phyloP scores from a whole-genome alignment of 306 rosid species.

The Lablab purpureus region DNA sequence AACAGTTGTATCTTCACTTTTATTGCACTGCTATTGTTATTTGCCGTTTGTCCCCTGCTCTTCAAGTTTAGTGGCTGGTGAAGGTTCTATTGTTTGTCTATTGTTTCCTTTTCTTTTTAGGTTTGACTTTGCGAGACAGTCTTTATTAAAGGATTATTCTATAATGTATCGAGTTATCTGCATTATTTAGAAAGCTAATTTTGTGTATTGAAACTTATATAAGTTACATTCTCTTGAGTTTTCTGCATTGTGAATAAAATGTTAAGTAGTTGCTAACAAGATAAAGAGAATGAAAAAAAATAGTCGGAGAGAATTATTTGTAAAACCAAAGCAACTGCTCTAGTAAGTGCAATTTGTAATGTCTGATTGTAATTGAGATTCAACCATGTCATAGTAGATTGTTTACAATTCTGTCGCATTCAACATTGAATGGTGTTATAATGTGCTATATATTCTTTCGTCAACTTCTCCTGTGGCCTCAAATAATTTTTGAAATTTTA shows the following conservation, averaged over 20 bases:
- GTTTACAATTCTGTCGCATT: background rate
- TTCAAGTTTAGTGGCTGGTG: slow-evolving; percentile 22
- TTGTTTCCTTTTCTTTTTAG: background rate
- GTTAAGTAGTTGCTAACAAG: slow-evolving; percentile 4
- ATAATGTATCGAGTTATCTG: background rate
- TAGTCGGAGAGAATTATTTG: background rate
- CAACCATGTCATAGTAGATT: background rate
- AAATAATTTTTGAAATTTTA: slow-evolving; percentile 34
- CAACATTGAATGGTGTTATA: slow-evolving; percentile 33
- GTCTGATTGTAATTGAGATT: slow-evolving; percentile 1
- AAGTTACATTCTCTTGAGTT: background rate
- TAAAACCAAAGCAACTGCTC: slow-evolving; percentile 10
- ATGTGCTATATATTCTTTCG: slow-evolving; percentile 34
- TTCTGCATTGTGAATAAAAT: background rate
- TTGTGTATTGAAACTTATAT: background rate
- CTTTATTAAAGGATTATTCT: slow-evolving; percentile 17
- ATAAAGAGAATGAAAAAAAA: background rate
- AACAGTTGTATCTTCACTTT: slow-evolving; percentile 30
- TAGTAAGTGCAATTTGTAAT: background rate
- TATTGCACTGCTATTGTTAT: background rate
- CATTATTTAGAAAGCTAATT: background rate
- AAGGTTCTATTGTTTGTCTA: slow-evolving; percentile 25
- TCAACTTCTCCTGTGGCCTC: slow-evolving; percentile 11
- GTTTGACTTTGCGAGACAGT: slow-evolving; percentile 47
- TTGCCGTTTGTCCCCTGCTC: background rate